Percentiles rank a stretch among this genome's conserved stretches.
Conservation (phyloP, 768 basidiomycete genomes). For the Pleurotus tuoliensis region DNA sequence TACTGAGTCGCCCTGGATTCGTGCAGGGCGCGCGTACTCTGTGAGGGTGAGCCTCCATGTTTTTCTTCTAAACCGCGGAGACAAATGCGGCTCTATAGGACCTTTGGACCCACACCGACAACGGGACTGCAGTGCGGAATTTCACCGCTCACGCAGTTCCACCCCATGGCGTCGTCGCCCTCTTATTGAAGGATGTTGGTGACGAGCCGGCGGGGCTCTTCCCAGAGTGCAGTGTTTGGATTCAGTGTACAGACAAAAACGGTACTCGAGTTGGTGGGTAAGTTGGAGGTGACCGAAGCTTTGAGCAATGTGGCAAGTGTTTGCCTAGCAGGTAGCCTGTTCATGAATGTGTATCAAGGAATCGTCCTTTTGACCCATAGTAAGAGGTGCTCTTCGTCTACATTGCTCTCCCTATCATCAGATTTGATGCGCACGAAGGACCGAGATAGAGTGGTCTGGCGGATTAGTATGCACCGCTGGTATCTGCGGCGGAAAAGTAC, state of each 20-base stretch:
- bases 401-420: too few species aligned
- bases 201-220: slow-evolving; percentile 44
- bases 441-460: too few species aligned
- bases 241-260: slow-evolving; percentile 47
- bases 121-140: slow-evolving; percentile 61
- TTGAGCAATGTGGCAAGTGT: too few species aligned
- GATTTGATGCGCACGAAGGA: too few species aligned
- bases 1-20: slow-evolving; percentile 69
- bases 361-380: too few species aligned
- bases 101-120: slow-evolving; percentile 69
- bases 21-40: slow-evolving; percentile 61
- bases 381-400: too few species aligned
- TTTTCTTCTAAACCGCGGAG: background rate
- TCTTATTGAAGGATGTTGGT: slow-evolving; percentile 40
- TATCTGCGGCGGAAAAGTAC: too few species aligned
- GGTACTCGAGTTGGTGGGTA: slow-evolving; percentile 32
- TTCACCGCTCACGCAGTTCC: slow-evolving; percentile 53
- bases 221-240: slow-evolving; percentile 48
- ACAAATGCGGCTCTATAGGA: slow-evolving; percentile 36
- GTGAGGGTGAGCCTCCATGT: slow-evolving; percentile 44
- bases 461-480: too few species aligned
- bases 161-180: slow-evolving; percentile 64
- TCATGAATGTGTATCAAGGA: too few species aligned
- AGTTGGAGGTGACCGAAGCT: background rate
- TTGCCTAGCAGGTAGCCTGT: too few species aligned